Percentiles rank a stretch among this genome's conserved stretches.
phyloP scores from a whole-genome alignment of 495 filamentous ascomycete genomes.

The Staphylotrichum tortipilum region DNA sequence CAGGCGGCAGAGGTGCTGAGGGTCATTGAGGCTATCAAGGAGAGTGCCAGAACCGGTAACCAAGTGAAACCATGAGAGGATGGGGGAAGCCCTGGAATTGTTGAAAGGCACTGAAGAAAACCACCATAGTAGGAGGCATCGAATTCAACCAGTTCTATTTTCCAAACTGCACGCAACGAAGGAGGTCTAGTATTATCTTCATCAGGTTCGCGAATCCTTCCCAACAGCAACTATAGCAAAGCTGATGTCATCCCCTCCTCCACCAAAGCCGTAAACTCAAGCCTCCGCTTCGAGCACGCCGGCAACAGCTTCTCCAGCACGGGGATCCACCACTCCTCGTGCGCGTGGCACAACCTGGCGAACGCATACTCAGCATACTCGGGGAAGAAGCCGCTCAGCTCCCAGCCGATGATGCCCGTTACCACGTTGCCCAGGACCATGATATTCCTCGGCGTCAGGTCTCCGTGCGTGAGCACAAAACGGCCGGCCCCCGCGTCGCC shows the following conservation, averaged over 20 bases:
- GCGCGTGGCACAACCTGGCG: neutral
- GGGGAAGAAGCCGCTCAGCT: slow-evolving; percentile 2
- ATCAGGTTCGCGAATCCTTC: too few relatives aligned
- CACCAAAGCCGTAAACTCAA: slow-evolving; percentile 2
- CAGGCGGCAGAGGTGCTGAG: slow-evolving; percentile 65
- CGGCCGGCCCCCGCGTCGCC: too few relatives aligned
- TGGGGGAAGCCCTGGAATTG: too few relatives aligned
- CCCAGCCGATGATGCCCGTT: slow-evolving; percentile 5
- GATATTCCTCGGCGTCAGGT: slow-evolving; percentile 4
- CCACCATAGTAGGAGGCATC: too few relatives aligned
- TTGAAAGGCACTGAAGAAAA: too few relatives aligned
- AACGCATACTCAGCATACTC: slow-evolving; percentile 6
- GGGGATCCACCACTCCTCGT: slow-evolving; percentile 3
- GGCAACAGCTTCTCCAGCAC: slow-evolving; percentile 2
- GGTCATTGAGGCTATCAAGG: slow-evolving; percentile 62
- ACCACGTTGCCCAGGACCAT: neutral
- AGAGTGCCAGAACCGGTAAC: slow-evolving; percentile 57
- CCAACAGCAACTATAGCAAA: too few relatives aligned
- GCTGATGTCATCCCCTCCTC: neutral
- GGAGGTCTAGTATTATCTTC: too few relatives aligned
- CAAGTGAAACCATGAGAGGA: slow-evolving; percentile 36
- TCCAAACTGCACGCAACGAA: too few relatives aligned
- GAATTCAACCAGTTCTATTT: too few relatives aligned
- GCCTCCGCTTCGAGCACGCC: neutral
- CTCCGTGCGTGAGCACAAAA: slow-evolving; percentile 4